A percentile compares a stretch with the other conserved stretches of the same genome.
Conservation (phyloP, 1,284 basidiomycete species). For the Leccinum subspadiceum region DNA sequence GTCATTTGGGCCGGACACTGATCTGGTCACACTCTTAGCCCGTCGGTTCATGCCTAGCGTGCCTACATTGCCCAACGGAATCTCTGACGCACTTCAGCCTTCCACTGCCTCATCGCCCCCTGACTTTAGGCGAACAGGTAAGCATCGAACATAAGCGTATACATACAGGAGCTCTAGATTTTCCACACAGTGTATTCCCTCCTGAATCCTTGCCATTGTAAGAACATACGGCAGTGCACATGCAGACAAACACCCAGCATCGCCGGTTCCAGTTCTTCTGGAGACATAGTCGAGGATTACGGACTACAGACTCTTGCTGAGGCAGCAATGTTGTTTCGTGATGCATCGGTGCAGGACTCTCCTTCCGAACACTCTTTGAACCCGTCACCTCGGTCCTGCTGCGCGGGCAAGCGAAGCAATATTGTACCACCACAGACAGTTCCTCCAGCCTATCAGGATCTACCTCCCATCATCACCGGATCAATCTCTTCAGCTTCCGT, state of each 20-base stretch:
- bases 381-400: conserved; percentile 15
- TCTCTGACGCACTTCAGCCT: conserved; percentile 44
- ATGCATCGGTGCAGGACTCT: conserved; percentile 8
- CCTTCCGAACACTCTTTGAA: conserved; percentile 6
- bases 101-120: conserved; percentile 21
- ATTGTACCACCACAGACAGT: background rate
- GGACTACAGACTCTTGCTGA: conserved; percentile 50
- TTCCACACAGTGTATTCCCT: conserved; percentile 49
- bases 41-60: conserved; percentile 57
- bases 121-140: conserved; percentile 56
- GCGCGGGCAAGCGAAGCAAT: conserved; percentile 1
- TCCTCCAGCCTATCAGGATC: conserved; percentile 19
- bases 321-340: conserved; percentile 45
- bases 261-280: conserved; percentile 14
- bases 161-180: conserved; percentile 10
- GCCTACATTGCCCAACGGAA: conserved; percentile 62
- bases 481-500: conserved; percentile 18
- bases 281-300: conserved; percentile 11
- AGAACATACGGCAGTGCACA: conserved; percentile 52
- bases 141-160: conserved; percentile 2
- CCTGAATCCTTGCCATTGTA: conserved; percentile 64
- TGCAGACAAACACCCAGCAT: conserved; percentile 38
- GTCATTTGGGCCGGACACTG: background rate
- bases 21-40: conserved; percentile 34
- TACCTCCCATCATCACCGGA: conserved; percentile 28